phyloP scores from a whole-genome alignment of 805 yeast species.

The Wickerhamiella spandovensis region DNA sequence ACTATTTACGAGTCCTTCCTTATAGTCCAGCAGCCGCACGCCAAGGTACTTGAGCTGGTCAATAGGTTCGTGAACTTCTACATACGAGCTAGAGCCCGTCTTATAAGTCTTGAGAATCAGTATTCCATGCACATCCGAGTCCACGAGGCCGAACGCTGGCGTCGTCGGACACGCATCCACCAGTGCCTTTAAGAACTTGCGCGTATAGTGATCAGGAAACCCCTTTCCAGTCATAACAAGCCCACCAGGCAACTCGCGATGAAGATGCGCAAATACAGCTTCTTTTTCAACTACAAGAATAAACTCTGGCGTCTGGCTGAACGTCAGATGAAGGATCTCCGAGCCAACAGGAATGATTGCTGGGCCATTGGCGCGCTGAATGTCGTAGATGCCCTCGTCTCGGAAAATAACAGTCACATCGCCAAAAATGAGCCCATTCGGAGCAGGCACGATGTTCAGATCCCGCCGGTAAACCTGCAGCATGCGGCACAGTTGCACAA shows the following conservation, averaged over 20 bases:
- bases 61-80: conserved; percentile 7
- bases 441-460: conserved; percentile 38
- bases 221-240: conserved; percentile 50
- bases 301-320: conserved; percentile 18
- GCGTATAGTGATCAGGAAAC: conserved; percentile 47
- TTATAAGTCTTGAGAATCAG: conserved; percentile 33
- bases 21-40: conserved; percentile 29
- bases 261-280: conserved; percentile 29
- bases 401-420: conserved; percentile 18
- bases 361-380: conserved; percentile 14
- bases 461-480: conserved; percentile 28
- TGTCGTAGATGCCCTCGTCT: conserved; percentile 9
- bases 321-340: conserved; percentile 15
- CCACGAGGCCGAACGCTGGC: conserved; percentile 39
- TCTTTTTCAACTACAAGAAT: conserved; percentile 41
- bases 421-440: conserved; percentile 42
- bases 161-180: conserved; percentile 21
- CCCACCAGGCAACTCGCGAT: conserved; percentile 14
- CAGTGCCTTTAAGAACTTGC: conserved; percentile 28
- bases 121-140: conserved; percentile 54
- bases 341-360: conserved; percentile 27
- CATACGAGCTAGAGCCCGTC: conserved; percentile 14
- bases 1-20: conserved; percentile 21
- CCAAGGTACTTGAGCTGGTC: conserved; percentile 27
- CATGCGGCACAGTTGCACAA: conserved; percentile 29